Base-by-base conservation (phyloP, 305 asterid genomes). In the Solanum hybrid region DNA sequence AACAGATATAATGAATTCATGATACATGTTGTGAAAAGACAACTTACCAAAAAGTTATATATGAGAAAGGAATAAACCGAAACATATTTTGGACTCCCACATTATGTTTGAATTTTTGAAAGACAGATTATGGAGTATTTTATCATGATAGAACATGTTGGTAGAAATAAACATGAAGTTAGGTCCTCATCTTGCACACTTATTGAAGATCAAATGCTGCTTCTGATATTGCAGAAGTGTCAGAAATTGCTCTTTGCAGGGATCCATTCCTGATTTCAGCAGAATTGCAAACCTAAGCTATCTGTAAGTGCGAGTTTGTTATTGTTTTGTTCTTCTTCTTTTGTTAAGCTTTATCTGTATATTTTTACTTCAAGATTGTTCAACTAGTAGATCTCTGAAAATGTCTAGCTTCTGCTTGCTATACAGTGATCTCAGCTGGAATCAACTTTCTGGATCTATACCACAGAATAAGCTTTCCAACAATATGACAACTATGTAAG, bases 381-480 rank as follows among this genome's bases (percentile, higher is more conserved):
- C 82, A 26, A 78, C 83, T 14, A 39, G 29, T 68, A 27, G 70
- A n/a, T 45, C 61, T 82, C 81, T 10, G 36, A 41, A 61, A 61
- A 61, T 85, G 68, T 79, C 90, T 86, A 51, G 20, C 86, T 26
- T 82, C 65, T 81, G 75, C 68, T 85, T 90, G 39, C 79, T 82
- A 89, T 89, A 88, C 89, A 94, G 94, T 90, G 94, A 94, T 93
- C 94, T 94, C 88, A 90, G 95, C 89, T 31, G 90, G 93, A 93
- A 93, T 93, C 89, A 78, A 88, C 93, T 94, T 61, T 91, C 92
- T 87, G 92, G 94, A 70, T 79, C 93, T 37, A 87, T 94, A 57
- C 93, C 94, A 73, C 88, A 36, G 87, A 84, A 90, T 88, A 79
- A 90, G 89, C 91, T 93, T 68, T 93, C 94, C 29, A 34, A 73